Evolutionary conservation across 306 rosid genomes (phyloP).

Genomic region (Abrus pulchellus): DNA sequence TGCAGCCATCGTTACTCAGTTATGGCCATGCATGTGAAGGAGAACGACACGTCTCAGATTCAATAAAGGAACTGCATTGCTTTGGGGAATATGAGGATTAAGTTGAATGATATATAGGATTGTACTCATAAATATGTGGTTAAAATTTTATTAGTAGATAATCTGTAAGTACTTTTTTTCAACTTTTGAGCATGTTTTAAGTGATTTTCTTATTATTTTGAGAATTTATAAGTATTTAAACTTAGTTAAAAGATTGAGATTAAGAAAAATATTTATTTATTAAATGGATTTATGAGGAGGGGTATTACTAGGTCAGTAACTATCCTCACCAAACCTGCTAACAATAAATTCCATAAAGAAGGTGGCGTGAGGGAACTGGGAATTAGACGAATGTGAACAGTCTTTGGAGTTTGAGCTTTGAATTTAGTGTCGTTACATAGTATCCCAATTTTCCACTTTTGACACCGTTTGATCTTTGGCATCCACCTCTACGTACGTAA

Average conservation of each 20-base stretch:
- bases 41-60: neutral
- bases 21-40: conserved; percentile 44
- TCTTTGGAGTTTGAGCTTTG: neutral
- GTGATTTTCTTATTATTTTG: no score
- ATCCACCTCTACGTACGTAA: conserved; percentile 2
- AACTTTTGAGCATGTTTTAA: no score
- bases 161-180: no score
- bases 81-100: no score
- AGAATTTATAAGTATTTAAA: no score
- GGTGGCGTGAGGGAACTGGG: neutral
- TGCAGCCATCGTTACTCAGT: conserved; percentile 21
- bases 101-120: neutral
- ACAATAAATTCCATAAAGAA: conserved; percentile 34
- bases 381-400: conserved; percentile 5
- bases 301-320: conserved; percentile 37
- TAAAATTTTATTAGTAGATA: no score
- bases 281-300: no score
- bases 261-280: no score
- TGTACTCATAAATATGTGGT: no score
- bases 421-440: neutral
- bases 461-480: neutral
- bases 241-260: no score
- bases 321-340: conserved; percentile 44
- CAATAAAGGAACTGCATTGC: neutral
- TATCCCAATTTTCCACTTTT: neutral